Base-by-base conservation (phyloP, 2,329 filamentous ascomycete species). In the Penicillium freii region DNA sequence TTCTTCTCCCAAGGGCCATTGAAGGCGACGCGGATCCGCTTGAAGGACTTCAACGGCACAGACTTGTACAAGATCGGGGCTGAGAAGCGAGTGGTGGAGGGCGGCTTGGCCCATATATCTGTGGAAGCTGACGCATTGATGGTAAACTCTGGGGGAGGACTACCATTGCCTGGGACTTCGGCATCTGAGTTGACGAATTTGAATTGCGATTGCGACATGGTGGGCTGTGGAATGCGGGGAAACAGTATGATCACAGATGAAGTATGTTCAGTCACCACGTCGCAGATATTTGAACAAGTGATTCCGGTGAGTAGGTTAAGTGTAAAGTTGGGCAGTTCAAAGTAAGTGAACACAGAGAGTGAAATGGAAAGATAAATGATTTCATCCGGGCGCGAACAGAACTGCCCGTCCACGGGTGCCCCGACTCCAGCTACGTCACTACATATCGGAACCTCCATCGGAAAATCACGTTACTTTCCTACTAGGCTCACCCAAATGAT, bases 51-150 rank as follows among this genome's bases (percentile, higher is more conserved):
- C 8, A 89, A 74, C 1, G 80, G 77, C 17, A 77, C 70, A 50
- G 72, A 72, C 67, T 74, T 69, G 72, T 75, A 75, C 59, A 78
- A 62, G 43, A 75, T 73, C 15, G 74, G 75, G 7, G 77, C 87
- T 66, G 83, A 88, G 78, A 89, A 90, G 62, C 82, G 78, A 57
- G 86, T 79, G 15, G 82, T 83, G n/a, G 79, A 75, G 0, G 88
- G 87, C 0, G 87, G 85, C 71, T 90, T 90, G 71, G 87, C 85
- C 89, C 89, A 93, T 69, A 92, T 84, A 73, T 92, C 89, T 36
- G 88, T 91, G 33, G 80, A 80, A 0, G 87, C 80, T 0, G 75
- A 68, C 19, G 86, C 83, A 51, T 77, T 80, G 65, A 90, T 79
- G 17, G 73, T 78, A 70, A 87, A 85, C 31, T 71, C 59, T 8